These are phyloP conservation scores for Marasmius sp. DNA, from an alignment of 1,284 basidiomycete species.

Conservation along the genomic window DNA sequence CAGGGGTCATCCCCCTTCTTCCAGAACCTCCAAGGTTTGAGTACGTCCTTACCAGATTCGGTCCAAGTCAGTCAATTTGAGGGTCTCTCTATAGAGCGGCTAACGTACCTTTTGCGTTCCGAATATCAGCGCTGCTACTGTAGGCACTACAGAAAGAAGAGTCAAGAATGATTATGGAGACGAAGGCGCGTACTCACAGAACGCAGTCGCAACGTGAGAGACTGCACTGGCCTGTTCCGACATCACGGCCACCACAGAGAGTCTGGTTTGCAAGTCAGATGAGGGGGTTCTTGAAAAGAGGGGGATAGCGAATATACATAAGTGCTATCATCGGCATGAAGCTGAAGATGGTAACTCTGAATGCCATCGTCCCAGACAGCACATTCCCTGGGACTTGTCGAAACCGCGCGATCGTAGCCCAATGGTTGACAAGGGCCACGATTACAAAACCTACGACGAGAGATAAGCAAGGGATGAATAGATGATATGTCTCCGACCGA, in stretches of 20 bases:
- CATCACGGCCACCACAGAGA: too few relatives aligned
- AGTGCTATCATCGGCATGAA: neutral
- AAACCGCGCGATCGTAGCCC: neutral
- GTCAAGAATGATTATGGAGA: too few relatives aligned
- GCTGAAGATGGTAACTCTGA: neutral
- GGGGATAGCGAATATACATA: neutral
- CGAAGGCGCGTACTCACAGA: too few relatives aligned
- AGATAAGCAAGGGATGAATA: neutral
- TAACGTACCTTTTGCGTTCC: neutral
- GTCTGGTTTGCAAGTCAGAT: too few relatives aligned
- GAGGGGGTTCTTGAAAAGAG: too few relatives aligned
- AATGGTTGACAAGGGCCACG: neutral
- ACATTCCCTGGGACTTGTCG: neutral
- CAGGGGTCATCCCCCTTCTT: too few relatives aligned
- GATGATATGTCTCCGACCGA: neutral
- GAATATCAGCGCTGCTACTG: neutral
- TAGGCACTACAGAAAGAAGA: neutral
- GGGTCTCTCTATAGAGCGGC: too few relatives aligned
- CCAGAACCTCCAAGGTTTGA: too few relatives aligned
- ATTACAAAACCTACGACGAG: neutral
- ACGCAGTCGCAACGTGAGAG: too few relatives aligned
- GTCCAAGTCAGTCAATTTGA: too few relatives aligned
- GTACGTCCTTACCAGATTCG: too few relatives aligned
- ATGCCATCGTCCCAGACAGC: neutral
- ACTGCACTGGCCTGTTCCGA: too few relatives aligned